These are phyloP conservation scores for Mucor indicus DNA, from an alignment of 371 early-diverging fungal genomes.

Conservation along the genomic window DNA sequence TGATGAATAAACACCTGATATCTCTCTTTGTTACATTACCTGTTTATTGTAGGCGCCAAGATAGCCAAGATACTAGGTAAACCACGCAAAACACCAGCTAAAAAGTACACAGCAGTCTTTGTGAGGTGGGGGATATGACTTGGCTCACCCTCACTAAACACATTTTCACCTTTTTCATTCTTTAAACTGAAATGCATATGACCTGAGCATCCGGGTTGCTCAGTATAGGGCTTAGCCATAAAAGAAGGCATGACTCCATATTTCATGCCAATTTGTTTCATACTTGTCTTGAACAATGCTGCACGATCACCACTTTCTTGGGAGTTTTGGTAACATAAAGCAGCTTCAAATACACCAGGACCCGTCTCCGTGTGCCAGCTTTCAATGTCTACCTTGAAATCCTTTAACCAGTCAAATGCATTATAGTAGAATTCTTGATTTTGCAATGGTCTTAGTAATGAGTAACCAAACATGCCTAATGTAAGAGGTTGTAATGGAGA, in stretches of 20 bases:
- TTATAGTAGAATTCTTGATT: slow-evolving; percentile 72
- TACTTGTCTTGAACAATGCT: slow-evolving; percentile 74
- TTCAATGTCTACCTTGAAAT: slow-evolving; percentile 70
- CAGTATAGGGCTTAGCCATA: slow-evolving; percentile 82
- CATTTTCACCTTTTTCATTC: slow-evolving; percentile 48
- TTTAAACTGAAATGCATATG: slow-evolving; percentile 78
- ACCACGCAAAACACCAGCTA: slow-evolving; percentile 74
- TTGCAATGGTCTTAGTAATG: slow-evolving; percentile 67
- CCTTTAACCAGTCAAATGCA: slow-evolving; percentile 64
- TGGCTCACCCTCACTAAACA: slow-evolving; percentile 45
- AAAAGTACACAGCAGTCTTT: slow-evolving; percentile 58
- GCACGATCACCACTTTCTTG: slow-evolving; percentile 74
- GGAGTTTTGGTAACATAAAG: slow-evolving; percentile 64
- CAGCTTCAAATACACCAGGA: slow-evolving; percentile 86
- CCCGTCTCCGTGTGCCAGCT: slow-evolving; percentile 85
- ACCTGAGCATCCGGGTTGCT: slow-evolving; percentile 80
- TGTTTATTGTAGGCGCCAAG: slow-evolving; percentile 81
- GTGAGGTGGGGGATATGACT: slow-evolving; percentile 42
- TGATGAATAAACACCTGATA: not conserved
- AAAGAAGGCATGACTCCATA: slow-evolving; percentile 76
- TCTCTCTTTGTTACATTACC: slow-evolving; percentile 23
- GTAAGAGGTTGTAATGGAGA: slow-evolving; percentile 57
- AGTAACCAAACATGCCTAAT: slow-evolving; percentile 84
- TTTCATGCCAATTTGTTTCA: slow-evolving; percentile 72
- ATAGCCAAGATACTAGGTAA: slow-evolving; percentile 75